Conservation (phyloP, 164 flowering plant species). For the Platanus orientalis region DNA sequence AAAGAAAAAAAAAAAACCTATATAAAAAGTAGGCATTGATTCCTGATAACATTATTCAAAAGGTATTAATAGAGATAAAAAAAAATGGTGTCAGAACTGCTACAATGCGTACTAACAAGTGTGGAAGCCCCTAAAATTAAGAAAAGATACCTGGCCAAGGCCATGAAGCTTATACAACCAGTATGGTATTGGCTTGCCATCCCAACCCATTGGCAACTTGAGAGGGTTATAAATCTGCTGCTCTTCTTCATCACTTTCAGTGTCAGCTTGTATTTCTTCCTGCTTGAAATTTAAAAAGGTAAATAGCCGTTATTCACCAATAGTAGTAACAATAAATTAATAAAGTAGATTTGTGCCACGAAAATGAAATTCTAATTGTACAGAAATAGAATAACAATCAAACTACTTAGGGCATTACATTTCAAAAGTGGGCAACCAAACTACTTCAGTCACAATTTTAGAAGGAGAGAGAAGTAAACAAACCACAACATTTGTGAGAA, state of each 20-base stretch:
- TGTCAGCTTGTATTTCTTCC: slow-evolving; percentile 89
- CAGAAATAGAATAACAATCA: neutral
- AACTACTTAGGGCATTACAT: neutral
- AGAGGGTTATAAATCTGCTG: slow-evolving; percentile 97
- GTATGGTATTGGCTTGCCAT: slow-evolving; percentile 98
- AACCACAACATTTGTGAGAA: too few species aligned
- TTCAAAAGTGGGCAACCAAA: neutral
- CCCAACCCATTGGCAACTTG: slow-evolving; percentile 98
- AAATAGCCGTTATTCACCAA: neutral
- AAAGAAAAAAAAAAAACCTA: too few species aligned
- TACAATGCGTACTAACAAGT: neutral
- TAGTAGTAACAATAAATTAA: neutral
- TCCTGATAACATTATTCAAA: too few species aligned
- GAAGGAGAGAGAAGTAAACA: too few species aligned
- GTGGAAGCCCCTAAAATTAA: neutral
- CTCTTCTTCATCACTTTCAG: slow-evolving; percentile 97
- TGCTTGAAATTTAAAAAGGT: slow-evolving; percentile 25
- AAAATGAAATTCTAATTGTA: neutral
- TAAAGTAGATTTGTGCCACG: neutral
- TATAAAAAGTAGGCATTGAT: too few species aligned
- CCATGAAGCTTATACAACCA: slow-evolving; percentile 99
- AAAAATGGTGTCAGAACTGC: too few species aligned
- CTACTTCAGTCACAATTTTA: neutral
- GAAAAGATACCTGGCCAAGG: slow-evolving; percentile 76
- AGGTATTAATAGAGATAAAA: too few species aligned